Evolutionary conservation across 1,284 basidiomycete species (phyloP).

Genomic region (Golubevia pallescens): DNA sequence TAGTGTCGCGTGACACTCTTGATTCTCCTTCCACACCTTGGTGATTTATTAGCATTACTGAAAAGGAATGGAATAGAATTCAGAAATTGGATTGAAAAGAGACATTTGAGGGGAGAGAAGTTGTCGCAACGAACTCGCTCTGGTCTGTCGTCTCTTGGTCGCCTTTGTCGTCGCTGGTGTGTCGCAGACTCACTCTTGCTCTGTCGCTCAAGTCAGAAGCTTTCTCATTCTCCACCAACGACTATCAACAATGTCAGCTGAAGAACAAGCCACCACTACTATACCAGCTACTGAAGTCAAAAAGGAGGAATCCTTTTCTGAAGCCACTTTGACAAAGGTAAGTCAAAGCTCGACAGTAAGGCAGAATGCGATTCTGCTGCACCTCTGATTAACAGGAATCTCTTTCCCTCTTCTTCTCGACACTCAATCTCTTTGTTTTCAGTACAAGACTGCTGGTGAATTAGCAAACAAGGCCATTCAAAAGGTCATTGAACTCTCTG

Average conservation of each 20-base stretch:
- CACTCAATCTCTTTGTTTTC: neutral
- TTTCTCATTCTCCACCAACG: too few species aligned
- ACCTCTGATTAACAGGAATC: neutral
- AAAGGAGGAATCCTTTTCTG: constrained; percentile 47
- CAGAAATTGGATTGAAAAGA: too few species aligned
- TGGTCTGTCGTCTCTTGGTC: too few species aligned
- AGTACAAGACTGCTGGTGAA: constrained; percentile 63
- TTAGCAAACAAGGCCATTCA: constrained; percentile 57
- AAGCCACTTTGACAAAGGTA: constrained; percentile 51
- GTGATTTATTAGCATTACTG: too few species aligned
- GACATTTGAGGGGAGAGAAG: too few species aligned
- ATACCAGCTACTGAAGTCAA: constrained; percentile 12
- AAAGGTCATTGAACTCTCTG: constrained; percentile 18
- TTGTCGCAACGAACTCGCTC: too few species aligned
- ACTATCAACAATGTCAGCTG: constrained; percentile 25
- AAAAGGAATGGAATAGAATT: too few species aligned
- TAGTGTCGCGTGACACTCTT: too few species aligned
- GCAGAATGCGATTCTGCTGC: neutral
- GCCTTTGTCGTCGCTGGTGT: too few species aligned
- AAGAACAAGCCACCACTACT: constrained; percentile 11
- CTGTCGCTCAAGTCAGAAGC: too few species aligned
- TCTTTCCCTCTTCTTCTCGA: neutral
- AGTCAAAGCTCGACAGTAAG: neutral
- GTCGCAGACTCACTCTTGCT: too few species aligned
- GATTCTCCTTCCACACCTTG: too few species aligned